Base-by-base conservation (phyloP, 805 yeast genomes). In the Priceomyces carsonii region DNA sequence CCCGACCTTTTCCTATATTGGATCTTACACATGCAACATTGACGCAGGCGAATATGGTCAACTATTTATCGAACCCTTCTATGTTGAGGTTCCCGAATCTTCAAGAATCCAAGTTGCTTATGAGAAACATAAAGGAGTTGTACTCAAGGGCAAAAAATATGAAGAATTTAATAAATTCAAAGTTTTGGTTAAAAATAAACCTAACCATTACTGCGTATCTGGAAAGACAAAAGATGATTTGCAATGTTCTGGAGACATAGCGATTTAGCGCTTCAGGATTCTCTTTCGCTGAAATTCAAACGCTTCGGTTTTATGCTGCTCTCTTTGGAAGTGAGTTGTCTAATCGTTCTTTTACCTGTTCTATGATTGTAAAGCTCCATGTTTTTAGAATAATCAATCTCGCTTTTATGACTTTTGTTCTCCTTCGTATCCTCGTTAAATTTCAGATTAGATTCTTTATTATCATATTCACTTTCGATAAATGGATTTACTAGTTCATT, bases 281-380 rank as follows among this genome's bases (percentile, higher is more conserved):
- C n/a, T 8, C n/a, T 13, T 10, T 14, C 13, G 21, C 13, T 45
- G 35, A 66, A 66, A 21, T 50, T 50, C 24, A 71, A 47, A 29
- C 49, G 55, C 34, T 55, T 67, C 0, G 78, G 77, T 45, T 61
- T 64, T 26, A 69, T 53, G 5, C 47, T 47, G 29, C 53, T 48
- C 30, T 69, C 65, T 7, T 40, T 43, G 10, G 54, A 55, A 15
- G 60, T 52, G 25, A 70, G 42, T 20, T 48, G 45, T 30, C 51
- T 47, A 7, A 55, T 47, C 5, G 55, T 48, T 18, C 55, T 57
- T 37, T 68, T 56, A 2, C 76, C 77, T 0, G 73, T 69, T 33
- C 61, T 62, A 38, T 58, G 63, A 48, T 71, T 62, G 20, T 69
- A 44, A 39, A 61, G 49, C 41, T 72, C 76, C 33, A 66, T 52